Evolutionary conservation across 371 early-diverging fungal genomes (phyloP).

Genomic region (Enteropsectra breve): DNA sequence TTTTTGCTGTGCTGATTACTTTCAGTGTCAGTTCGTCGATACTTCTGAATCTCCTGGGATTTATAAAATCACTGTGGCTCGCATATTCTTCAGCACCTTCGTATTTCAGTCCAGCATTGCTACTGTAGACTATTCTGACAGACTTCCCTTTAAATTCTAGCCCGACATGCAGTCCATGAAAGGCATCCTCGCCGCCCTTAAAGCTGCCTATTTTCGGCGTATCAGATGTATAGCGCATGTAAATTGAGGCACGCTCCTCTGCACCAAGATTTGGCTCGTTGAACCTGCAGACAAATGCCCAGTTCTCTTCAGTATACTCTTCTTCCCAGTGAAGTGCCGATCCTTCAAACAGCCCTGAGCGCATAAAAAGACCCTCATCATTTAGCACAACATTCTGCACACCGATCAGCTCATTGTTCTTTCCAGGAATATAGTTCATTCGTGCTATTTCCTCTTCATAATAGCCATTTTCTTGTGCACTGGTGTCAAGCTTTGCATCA

Average conservation of each 20-base stretch:
- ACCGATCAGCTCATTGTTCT: slow-evolving; percentile 22
- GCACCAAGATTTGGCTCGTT: slow-evolving; percentile 40
- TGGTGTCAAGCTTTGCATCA: slow-evolving; percentile 1
- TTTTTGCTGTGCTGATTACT: slow-evolving; percentile 57
- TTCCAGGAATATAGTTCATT: slow-evolving; percentile 20
- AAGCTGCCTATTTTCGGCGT: slow-evolving; percentile 44
- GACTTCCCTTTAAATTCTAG: slow-evolving; percentile 57
- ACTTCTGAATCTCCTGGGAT: slow-evolving; percentile 53
- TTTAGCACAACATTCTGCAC: slow-evolving; percentile 33
- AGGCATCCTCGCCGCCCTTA: slow-evolving; percentile 52
- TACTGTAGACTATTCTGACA: slow-evolving; percentile 51
- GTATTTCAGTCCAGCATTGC: slow-evolving; percentile 54
- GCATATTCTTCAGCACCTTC: slow-evolving; percentile 19
- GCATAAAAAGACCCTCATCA: slow-evolving; percentile 28
- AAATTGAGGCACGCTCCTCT: slow-evolving; percentile 55
- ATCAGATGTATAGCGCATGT: slow-evolving; percentile 60
- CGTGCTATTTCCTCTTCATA: slow-evolving; percentile 1
- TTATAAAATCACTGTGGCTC: slow-evolving; percentile 52
- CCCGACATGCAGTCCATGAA: slow-evolving; percentile 58
- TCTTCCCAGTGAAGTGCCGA: slow-evolving; percentile 50
- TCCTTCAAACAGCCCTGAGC: slow-evolving; percentile 41
- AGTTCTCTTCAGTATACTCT: slow-evolving; percentile 54
- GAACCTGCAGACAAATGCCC: slow-evolving; percentile 54
- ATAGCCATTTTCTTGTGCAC: slow-evolving; percentile 14
- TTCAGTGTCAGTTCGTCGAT: slow-evolving; percentile 58